A percentile compares a stretch with the other conserved stretches of the same genome.
Evolutionary conservation across 768 basidiomycete genomes (phyloP).

Genomic region (Suillus subluteus): DNA sequence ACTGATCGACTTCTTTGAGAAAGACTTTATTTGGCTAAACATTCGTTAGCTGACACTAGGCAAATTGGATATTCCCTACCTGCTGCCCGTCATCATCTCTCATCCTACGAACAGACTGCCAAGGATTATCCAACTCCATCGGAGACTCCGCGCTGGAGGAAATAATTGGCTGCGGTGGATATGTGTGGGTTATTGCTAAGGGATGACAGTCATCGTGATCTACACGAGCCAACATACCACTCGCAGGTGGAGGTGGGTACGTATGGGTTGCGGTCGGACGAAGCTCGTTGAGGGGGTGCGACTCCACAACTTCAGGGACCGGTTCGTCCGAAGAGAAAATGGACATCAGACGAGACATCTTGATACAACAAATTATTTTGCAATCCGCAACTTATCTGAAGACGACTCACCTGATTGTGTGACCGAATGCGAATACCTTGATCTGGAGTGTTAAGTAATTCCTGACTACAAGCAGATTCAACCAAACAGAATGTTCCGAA

Average conservation of each 20-base stretch:
- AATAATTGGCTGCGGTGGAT: background rate
- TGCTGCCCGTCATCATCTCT: background rate
- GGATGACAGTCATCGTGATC: background rate
- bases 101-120: background rate
- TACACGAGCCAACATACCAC: background rate
- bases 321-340: background rate
- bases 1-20: background rate
- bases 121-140: background rate
- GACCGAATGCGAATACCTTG: no score
- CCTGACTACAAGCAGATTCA: background rate
- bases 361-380: background rate
- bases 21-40: background rate
- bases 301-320: background rate
- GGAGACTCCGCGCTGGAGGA: background rate
- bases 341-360: background rate
- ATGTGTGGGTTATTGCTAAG: background rate
- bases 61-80: background rate
- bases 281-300: background rate
- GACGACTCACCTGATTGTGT: background rate
- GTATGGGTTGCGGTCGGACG: background rate
- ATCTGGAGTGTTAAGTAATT: background rate
- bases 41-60: background rate
- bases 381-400: background rate
- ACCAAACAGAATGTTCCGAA: background rate
- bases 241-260: background rate